Evolutionary conservation across 331 rosid species (phyloP).

Genomic region (Telfairia occidentalis): DNA sequence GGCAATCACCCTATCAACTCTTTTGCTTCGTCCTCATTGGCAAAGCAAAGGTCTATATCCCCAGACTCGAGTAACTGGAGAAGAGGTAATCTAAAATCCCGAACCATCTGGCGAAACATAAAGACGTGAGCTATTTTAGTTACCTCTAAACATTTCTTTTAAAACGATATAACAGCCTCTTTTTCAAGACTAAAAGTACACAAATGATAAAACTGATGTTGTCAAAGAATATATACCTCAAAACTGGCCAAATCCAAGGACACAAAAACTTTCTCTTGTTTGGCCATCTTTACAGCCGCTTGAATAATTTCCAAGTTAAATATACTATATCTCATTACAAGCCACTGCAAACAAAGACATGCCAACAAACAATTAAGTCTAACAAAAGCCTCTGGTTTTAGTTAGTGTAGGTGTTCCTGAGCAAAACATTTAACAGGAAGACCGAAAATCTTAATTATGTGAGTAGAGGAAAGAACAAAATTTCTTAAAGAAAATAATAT

Average conservation of each 20-base stretch:
- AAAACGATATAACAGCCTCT: not conserved
- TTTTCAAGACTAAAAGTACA: not conserved
- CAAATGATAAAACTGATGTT: not conserved
- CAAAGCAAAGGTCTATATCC: conserved; percentile 80
- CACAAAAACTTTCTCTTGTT: conserved; percentile 72
- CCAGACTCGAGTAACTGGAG: conserved; percentile 59
- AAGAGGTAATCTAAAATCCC: conserved; percentile 55
- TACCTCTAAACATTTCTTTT: not conserved
- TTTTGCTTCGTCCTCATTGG: conserved; percentile 94
- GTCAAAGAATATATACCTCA: conserved; percentile 54
- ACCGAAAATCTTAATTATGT: not conserved
- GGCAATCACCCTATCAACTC: conserved; percentile 66
- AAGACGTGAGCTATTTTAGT: conserved; percentile 13
- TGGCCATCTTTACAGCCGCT: conserved; percentile 69
- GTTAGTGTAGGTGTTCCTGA: not conserved
- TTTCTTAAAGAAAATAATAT: not conserved
- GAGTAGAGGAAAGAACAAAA: not conserved
- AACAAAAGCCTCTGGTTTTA: not conserved
- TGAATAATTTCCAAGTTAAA: conserved; percentile 74
- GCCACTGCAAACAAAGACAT: conserved; percentile 59
- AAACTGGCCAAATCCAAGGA: conserved; percentile 97
- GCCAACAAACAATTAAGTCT: not conserved
- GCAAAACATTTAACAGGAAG: not conserved
- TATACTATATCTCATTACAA: conserved; percentile 62
- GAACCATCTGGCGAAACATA: conserved; percentile 64